Evolutionary conservation across 805 yeast genomes (phyloP).

Genomic region (Sugiyamaella smithiae): DNA sequence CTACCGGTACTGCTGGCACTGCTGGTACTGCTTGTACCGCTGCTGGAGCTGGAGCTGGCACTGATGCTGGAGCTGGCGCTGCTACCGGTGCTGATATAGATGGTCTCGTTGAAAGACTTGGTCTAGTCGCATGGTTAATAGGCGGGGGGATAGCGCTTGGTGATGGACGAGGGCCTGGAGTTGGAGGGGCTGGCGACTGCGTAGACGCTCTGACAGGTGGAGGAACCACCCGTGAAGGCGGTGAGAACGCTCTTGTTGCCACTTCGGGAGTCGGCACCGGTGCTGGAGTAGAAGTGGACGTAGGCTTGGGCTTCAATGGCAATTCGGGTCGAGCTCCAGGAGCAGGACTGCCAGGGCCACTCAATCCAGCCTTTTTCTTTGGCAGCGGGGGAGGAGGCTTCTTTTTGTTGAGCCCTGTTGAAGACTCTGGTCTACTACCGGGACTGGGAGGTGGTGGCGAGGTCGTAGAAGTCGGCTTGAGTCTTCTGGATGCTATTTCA

Average conservation of each 20-base stretch:
- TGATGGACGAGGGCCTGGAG: background rate
- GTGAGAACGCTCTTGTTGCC: background rate
- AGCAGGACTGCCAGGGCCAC: background rate
- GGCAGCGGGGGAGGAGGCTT: conserved; percentile 28
- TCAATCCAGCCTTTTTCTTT: conserved; percentile 24
- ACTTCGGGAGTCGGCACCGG: conserved; percentile 4
- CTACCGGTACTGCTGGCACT: conserved; percentile 8
- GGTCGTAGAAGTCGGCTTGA: background rate
- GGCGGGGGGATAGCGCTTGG: conserved; percentile 6
- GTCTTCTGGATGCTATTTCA: conserved; percentile 30
- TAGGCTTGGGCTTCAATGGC: background rate
- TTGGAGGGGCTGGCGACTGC: conserved; percentile 12
- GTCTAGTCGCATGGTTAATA: conserved; percentile 10
- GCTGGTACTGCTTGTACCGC: conserved; percentile 4
- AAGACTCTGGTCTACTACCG: conserved; percentile 2
- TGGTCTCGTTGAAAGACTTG: conserved; percentile 12
- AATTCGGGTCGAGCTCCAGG: too few species aligned
- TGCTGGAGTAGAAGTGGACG: background rate
- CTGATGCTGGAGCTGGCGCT: conserved; percentile 7
- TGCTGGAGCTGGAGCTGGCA: conserved; percentile 14
- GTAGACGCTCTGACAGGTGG: too few species aligned
- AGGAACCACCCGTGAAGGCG: too few species aligned
- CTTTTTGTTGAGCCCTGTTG: conserved; percentile 11
- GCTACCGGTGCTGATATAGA: conserved; percentile 3
- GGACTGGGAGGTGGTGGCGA: conserved; percentile 21